Evolutionary conservation across 192 early-diverging fungal genomes (phyloP), one percentile per base, ranked within the genome.

Genomic region (Gaertneriomyces sp.): DNA sequence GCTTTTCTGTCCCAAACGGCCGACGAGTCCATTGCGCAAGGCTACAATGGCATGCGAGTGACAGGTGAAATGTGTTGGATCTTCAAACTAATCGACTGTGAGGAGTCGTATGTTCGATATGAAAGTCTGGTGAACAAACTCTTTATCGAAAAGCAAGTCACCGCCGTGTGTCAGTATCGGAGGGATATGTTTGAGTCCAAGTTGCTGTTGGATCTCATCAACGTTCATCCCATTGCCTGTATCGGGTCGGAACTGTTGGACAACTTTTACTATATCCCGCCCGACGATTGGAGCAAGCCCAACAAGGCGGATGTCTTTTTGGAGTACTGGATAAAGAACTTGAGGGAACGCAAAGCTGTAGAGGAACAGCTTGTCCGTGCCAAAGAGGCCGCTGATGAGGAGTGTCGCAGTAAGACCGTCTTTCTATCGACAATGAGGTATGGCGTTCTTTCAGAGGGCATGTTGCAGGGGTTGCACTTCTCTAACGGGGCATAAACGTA

Each of bases 191-290:
- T 56, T 19, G 54, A 20, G 1, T 56, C 54, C 10, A 17, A 56
- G 54, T 11, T 56, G 19, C 3, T 56, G 12, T 38, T 56, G 19
- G 38, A 56, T 19, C 17, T 56, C 14, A 56, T 56, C 54, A 56
- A 56, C 20, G 54, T 56, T 12, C 54, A 56, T 4, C 54, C 54
- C 12, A 17, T 56, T 20, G 20, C 54, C 1, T 56, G 54, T 20
- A 38, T 56, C 12, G 54, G 54, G 14, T 11, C 38, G 54, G 54
- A 56, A 10, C 54, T 56, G 19, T 56, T 25, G 11, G 54, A 56
- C 54, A 56, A 56, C 38, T 56, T 56, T 38, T 56, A 56, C 38
- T 56, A 56, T 20, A 56, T 56, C 11, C 54, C 54, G 20, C 54
- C 54, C 1, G 10, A 10, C 1, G 54, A 56, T 25, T 56, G 54